Percentiles rank a stretch among this genome's conserved stretches.
These are phyloP conservation scores for Didymella pinodella DNA, from an alignment of 2,329 filamentous ascomycete genomes.

Conservation along the genomic window DNA sequence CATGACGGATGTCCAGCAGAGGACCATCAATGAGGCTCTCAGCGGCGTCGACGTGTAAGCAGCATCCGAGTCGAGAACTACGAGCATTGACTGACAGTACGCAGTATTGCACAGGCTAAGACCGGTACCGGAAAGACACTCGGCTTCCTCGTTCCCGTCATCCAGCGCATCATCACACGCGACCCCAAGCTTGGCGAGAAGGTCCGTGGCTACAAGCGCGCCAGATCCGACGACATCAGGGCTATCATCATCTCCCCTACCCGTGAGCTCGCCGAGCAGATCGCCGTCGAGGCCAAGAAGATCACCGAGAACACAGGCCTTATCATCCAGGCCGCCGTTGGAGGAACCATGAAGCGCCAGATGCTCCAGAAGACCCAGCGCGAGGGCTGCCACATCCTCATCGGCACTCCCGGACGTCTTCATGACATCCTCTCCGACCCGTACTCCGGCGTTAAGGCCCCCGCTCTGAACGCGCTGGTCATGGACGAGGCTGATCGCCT, in stretches of 20 bases:
- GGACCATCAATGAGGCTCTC: constrained; percentile 82
- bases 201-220: constrained; percentile 52
- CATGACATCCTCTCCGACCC: constrained; percentile 79
- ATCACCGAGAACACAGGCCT: constrained; percentile 72
- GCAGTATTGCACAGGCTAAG: constrained; percentile 82
- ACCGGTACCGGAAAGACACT: constrained; percentile 97
- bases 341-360: constrained; percentile 79
- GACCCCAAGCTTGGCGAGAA: constrained; percentile 68
- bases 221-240: constrained; percentile 61
- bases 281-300: constrained; percentile 74
- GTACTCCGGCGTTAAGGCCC: constrained; percentile 68
- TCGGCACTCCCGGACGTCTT: constrained; percentile 89
- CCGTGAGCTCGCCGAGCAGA: constrained; percentile 70
- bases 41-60: constrained; percentile 80
- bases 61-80: not conserved
- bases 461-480: constrained; percentile 66
- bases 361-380: constrained; percentile 73
- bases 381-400: constrained; percentile 85
- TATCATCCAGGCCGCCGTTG: constrained; percentile 80
- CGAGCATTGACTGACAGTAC: constrained; percentile 21
- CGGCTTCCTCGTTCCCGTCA: constrained; percentile 85
- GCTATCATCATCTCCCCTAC: constrained; percentile 69
- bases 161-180: constrained; percentile 77
- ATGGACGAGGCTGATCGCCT: constrained; percentile 74
- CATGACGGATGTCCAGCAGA: constrained; percentile 92